A percentile compares a stretch with the other conserved stretches of the same genome.
Conservation (phyloP, 345 rosid species). For the Aethionema arabicum region DNA sequence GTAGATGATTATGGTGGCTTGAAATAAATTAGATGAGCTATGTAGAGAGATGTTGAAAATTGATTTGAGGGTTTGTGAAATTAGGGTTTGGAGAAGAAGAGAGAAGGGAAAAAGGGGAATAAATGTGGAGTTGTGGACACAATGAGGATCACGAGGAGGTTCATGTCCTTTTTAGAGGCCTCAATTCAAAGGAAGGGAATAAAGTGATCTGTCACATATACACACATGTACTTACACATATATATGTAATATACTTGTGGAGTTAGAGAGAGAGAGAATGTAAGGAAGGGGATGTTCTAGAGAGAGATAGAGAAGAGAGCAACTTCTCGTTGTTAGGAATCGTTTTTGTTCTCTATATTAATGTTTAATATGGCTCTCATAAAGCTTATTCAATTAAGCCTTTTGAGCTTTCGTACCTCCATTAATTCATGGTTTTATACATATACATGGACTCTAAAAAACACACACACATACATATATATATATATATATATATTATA, state of each 20-base stretch:
- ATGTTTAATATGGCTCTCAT: neutral
- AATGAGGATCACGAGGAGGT: slow-evolving; percentile 44
- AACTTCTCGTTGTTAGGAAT: slow-evolving; percentile 12
- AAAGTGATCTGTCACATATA: slow-evolving; percentile 35
- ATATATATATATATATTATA: too few species aligned
- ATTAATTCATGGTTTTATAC: slow-evolving; percentile 4
- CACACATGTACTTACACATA: slow-evolving; percentile 12
- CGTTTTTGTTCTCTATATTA: slow-evolving; percentile 18
- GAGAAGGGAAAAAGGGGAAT: slow-evolving; percentile 29
- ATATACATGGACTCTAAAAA: too few species aligned
- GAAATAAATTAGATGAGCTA: slow-evolving; percentile 22
- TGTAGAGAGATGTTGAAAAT: slow-evolving; percentile 18
- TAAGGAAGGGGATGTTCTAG: neutral
- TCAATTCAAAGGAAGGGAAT: slow-evolving; percentile 36
- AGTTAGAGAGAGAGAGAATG: slow-evolving; percentile 7
- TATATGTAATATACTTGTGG: neutral
- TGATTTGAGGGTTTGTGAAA: slow-evolving; percentile 28
- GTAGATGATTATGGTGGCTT: slow-evolving; percentile 19
- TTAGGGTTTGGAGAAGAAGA: slow-evolving; percentile 36
- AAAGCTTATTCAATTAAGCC: slow-evolving; percentile 3
- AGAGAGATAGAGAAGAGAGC: slow-evolving; percentile 20
- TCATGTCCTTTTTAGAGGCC: slow-evolving; percentile 42
- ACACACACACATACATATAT: too few species aligned
- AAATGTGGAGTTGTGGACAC: slow-evolving; percentile 40
- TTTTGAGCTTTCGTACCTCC: neutral